Evolutionary conservation across 2,329 filamentous ascomycete genomes (phyloP).

Genomic region (Trichophyton rubrum): DNA sequence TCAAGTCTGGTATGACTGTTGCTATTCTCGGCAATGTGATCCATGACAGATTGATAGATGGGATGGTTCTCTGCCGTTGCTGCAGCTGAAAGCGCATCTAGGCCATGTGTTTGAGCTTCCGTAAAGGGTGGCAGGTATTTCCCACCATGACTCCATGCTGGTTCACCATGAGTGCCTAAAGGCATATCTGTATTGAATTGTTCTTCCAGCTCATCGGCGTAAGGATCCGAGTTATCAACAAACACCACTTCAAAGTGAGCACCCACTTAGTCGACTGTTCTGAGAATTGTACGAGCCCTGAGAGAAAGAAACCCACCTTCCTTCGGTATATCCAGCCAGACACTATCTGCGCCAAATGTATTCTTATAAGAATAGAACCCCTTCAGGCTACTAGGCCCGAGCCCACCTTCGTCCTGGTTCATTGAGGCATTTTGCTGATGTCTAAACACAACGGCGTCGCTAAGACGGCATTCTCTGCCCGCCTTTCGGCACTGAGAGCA

Average conservation of each 20-base stretch:
- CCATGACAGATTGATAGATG: constrained; percentile 11
- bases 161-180: constrained; percentile 18
- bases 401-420: constrained; percentile 40
- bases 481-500: constrained; percentile 52
- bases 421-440: constrained; percentile 59
- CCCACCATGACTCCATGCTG: constrained; percentile 21
- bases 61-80: constrained; percentile 33
- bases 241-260: constrained; percentile 40
- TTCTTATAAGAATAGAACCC: constrained; percentile 56
- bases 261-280: neutral
- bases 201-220: constrained; percentile 39
- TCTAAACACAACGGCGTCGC: constrained; percentile 52
- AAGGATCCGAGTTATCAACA: constrained; percentile 50
- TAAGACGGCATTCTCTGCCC: constrained; percentile 47
- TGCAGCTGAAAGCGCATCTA: constrained; percentile 44
- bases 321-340: constrained; percentile 52
- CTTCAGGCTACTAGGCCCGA: constrained; percentile 34
- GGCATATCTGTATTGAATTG: constrained; percentile 22
- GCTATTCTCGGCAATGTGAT: constrained; percentile 18
- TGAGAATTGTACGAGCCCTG: neutral
- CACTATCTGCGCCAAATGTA: constrained; percentile 47
- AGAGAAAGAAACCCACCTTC: constrained; percentile 30
- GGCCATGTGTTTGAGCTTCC: constrained; percentile 35
- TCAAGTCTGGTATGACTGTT: constrained; percentile 15
- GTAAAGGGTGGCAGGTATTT: constrained; percentile 17